A percentile compares a stretch with the other conserved stretches of the same genome.
phyloP scores from a whole-genome alignment of 352 stramenopile species.

The Pythium aphanidermatum region DNA sequence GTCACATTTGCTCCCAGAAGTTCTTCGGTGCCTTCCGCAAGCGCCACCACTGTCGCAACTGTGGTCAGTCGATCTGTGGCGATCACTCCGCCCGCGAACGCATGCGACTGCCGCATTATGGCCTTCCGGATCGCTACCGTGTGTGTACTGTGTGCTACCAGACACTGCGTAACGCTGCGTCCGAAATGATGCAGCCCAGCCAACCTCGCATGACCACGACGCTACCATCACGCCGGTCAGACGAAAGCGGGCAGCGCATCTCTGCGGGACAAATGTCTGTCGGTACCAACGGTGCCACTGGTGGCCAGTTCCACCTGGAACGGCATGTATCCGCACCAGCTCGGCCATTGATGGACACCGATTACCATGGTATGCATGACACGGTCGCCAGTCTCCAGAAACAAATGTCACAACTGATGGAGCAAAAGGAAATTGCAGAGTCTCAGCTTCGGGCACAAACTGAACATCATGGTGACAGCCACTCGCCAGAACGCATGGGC shows the following conservation, averaged over 20 bases:
- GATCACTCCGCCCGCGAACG: slow-evolving; percentile 81
- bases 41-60: slow-evolving; percentile 85
- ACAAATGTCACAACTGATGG: slow-evolving; percentile 76
- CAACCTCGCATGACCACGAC: slow-evolving; percentile 7
- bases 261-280: slow-evolving; percentile 17
- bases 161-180: slow-evolving; percentile 47
- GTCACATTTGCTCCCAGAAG: slow-evolving; percentile 81
- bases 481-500: not conserved
- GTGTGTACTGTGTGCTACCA: slow-evolving; percentile 83
- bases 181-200: slow-evolving; percentile 31
- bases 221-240: slow-evolving; percentile 34
- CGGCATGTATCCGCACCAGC: slow-evolving; percentile 72
- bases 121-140: slow-evolving; percentile 67
- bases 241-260: slow-evolving; percentile 23
- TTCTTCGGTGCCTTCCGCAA: slow-evolving; percentile 72
- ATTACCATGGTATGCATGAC: slow-evolving; percentile 59
- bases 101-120: slow-evolving; percentile 78
- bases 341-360: slow-evolving; percentile 25
- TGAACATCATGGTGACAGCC: slow-evolving; percentile 41
- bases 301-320: slow-evolving; percentile 34
- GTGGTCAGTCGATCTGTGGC: slow-evolving; percentile 78
- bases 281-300: slow-evolving; percentile 16
- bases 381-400: slow-evolving; percentile 82
- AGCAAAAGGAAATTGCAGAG: slow-evolving; percentile 81
- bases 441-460: slow-evolving; percentile 64